Conservation (phyloP, 371 early-diverging fungal genomes). For the Apophysomyces elegans region DNA sequence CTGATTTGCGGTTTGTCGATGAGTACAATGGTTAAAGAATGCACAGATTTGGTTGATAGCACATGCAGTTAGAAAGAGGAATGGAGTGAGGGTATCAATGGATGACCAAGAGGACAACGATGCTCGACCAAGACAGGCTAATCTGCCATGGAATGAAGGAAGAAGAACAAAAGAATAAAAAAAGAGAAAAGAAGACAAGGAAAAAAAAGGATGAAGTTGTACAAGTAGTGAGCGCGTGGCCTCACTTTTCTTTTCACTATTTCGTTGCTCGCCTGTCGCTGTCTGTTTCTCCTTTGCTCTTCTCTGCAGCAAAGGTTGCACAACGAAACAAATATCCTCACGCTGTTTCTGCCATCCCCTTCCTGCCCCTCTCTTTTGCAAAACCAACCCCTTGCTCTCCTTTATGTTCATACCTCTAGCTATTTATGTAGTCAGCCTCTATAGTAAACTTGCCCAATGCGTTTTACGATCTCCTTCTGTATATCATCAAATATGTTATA, state of each 20-base stretch:
- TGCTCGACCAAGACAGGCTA: constrained; percentile 1
- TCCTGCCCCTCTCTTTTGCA: neutral
- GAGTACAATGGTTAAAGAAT: constrained; percentile 1
- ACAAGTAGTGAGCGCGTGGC: constrained; percentile 10
- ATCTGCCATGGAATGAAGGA: constrained; percentile 10
- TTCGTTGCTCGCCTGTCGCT: neutral
- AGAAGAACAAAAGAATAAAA: neutral
- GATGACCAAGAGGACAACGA: constrained; percentile 4
- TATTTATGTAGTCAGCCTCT: neutral
- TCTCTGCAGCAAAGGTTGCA: constrained; percentile 8
- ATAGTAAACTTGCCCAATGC: constrained; percentile 11
- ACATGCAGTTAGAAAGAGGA: constrained; percentile 1
- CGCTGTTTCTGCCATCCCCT: constrained; percentile 7
- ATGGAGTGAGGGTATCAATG: neutral
- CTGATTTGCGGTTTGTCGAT: neutral
- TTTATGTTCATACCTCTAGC: constrained; percentile 4
- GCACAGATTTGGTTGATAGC: neutral
- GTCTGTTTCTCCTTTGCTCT: constrained; percentile 5
- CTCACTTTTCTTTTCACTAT: constrained; percentile 4
- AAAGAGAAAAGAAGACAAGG: neutral
- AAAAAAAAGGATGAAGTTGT: neutral
- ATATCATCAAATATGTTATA: constrained; percentile 1
- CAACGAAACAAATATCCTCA: constrained; percentile 9
- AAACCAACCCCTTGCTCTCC: neutral
- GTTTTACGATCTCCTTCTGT: neutral